Percentiles rank a stretch among this genome's conserved stretches.
phyloP scores from a whole-genome alignment of 2,329 filamentous ascomycete genomes.

The Botrytis hyacinthi region DNA sequence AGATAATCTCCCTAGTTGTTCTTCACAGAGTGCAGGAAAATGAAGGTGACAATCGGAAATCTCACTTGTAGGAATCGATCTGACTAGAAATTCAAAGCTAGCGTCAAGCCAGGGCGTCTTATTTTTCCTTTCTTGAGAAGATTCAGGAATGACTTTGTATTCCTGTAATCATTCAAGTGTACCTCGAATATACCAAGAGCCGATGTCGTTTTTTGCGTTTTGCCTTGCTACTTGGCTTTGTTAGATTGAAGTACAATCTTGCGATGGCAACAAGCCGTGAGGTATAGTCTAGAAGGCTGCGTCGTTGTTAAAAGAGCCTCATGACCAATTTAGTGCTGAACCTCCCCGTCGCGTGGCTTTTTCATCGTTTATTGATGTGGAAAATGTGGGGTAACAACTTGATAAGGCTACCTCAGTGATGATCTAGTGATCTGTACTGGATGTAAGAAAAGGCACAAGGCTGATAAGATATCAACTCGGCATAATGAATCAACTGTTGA shows the following conservation, averaged over 20 bases:
- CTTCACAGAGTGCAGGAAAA: background rate
- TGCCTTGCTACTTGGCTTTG: background rate
- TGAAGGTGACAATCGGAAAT: background rate
- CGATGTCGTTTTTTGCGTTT: background rate
- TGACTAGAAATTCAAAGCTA: background rate
- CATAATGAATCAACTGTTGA: background rate
- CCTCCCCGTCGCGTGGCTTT: background rate
- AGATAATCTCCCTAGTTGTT: background rate
- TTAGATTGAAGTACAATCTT: constrained; percentile 6
- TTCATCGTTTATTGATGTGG: background rate
- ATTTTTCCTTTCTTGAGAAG: background rate
- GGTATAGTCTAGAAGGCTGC: background rate
- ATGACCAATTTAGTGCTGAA: background rate
- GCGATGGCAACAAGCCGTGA: background rate
- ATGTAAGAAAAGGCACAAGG: background rate
- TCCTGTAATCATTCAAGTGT: background rate
- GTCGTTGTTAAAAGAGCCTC: background rate
- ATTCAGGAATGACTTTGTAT: background rate
- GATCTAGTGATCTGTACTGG: background rate
- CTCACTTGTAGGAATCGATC: background rate
- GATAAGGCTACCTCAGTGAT: background rate
- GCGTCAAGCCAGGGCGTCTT: background rate
- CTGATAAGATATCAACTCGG: background rate
- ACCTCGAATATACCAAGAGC: background rate
- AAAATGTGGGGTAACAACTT: background rate